Evolutionary conservation across 2,329 filamentous ascomycete genomes (phyloP), one percentile per base, ranked within the genome.

Genomic region (Alternaria hordeiaustralica): DNA sequence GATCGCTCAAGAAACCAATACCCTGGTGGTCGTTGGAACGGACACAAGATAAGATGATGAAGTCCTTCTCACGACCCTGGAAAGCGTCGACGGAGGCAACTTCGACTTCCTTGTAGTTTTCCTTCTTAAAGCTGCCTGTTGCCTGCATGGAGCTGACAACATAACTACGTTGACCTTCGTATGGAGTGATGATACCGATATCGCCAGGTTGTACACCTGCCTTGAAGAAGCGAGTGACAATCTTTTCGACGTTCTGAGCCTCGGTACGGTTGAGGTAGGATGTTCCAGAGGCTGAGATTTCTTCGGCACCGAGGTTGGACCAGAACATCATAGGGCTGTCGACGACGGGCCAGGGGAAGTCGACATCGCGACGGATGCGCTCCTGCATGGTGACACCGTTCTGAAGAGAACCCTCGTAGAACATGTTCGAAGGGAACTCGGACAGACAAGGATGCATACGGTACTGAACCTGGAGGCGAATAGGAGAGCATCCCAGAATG

Each of bases 271-370:
- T 99, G 70, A 99, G 90, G 77, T 99, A 99, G 3, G 95, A 98
- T 3, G 96, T 99, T 76, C 96, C 96, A 25, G 94, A 97, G 1
- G 96, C 96, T 7, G 95, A 97, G 55, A 99, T 99, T 81, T 99
- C 96, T 81, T 99, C 96, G 64, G 96, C 97, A 64, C 96, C 96
- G 59, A 97, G 85, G 78, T 99, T 99, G 25, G 94, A 97, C 96
- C 96, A 99, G 84, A 99, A 99, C 96, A 98, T 98, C 96, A 99
- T 99, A 4, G 96, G 96, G 71, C 90, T 93, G 78, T 98, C 95
- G 20, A 86, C 88, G 28, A 97, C 93, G 3, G 96, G 96, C 96
- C 96, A 99, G 12, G 96, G 96, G 79, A 99, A 99, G 80, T 99
- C 96, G 26, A 99, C 93, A 73, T 99, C 95, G 69, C 91, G 91